Percentiles rank a stretch among this genome's conserved stretches.
Conservation (phyloP, 495 filamentous ascomycete genomes). For the Acidiella bohemica region DNA sequence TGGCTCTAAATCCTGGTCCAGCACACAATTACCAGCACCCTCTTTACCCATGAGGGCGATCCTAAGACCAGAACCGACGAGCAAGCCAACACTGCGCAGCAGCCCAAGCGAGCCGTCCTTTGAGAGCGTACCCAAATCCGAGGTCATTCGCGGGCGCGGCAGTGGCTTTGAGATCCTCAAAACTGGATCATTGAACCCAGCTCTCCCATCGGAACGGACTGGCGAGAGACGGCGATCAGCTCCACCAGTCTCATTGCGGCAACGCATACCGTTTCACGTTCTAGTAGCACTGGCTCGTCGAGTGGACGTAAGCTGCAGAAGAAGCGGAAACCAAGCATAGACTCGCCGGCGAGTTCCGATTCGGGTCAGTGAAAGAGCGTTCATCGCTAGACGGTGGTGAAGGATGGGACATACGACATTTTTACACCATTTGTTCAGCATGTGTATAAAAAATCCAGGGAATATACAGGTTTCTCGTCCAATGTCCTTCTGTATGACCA, state of each 20-base stretch:
- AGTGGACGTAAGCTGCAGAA: constrained; percentile 14
- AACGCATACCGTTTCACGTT: constrained; percentile 2
- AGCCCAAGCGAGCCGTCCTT: constrained; percentile 17
- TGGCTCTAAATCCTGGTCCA: background rate
- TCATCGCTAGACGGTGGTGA: no score
- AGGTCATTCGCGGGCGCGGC: constrained; percentile 43
- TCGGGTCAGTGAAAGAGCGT: no score
- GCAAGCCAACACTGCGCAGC: no score
- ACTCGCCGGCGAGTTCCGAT: no score
- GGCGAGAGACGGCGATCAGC: constrained; percentile 7
- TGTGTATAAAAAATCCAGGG: no score
- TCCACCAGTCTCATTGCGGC: constrained; percentile 12
- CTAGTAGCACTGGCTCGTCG: constrained; percentile 5
- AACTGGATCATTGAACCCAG: constrained; percentile 36
- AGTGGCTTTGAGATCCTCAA: constrained; percentile 48
- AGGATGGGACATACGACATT: no score
- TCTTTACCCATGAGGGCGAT: no score
- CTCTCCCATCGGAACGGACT: constrained; percentile 2
- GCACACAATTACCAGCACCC: no score
- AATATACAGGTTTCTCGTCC: no score
- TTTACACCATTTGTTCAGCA: no score
- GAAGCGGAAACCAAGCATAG: constrained; percentile 9
- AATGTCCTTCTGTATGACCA: no score
- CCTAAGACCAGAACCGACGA: no score
- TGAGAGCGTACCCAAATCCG: constrained; percentile 33